Base-by-base conservation (phyloP, 495 filamentous ascomycete genomes). In the Parmelia sp. region DNA sequence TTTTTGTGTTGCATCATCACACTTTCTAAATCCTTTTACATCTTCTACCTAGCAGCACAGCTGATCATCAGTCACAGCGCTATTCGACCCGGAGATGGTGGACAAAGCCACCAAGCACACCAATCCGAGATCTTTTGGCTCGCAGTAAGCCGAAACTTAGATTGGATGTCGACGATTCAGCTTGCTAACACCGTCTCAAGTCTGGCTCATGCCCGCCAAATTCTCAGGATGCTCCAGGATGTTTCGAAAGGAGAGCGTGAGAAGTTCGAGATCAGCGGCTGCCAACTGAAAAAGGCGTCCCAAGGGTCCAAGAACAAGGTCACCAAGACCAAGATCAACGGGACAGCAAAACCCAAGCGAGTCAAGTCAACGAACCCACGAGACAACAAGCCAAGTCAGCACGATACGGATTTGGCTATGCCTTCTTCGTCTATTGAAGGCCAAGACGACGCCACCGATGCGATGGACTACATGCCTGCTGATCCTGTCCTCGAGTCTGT, bases 171-270 rank as follows among this genome's bases (percentile, higher is more conserved):
- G 25, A 51, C 10, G 5, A 6, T 15, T 2, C 12, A 29, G 10
- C 9, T 14, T 29, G 9, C 47, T 51, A 8, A 51, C 3, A 51
- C 47, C 23, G 44, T 29, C 9, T 27, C 47, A 45, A 51, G 47
- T 11, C 47, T 51, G 47, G 23, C 47, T 29, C 47, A 51, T 29
- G 47, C 47, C 23, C 47, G 47, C 47, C 47, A 51, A 29, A 51
- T 25, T 14, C 47, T 51, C 25, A 51, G 47, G 47, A 51, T 51
- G 47, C 47, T 51, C 25, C 47, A 51, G 5, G 47, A 51, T 29
- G 47, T 51, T 29, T 27, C 47, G 3, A 25, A 23, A 2, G 47
- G 47, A 17, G 29, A 23, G 12, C 47, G 47, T 14, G 47, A 27
- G 4, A 51, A 51, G 25, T 51, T 51, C 25, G 47, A 10, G 7